phyloP scores from a whole-genome alignment of 768 basidiomycete species.

The Boletus pseudo-olivaceus region DNA sequence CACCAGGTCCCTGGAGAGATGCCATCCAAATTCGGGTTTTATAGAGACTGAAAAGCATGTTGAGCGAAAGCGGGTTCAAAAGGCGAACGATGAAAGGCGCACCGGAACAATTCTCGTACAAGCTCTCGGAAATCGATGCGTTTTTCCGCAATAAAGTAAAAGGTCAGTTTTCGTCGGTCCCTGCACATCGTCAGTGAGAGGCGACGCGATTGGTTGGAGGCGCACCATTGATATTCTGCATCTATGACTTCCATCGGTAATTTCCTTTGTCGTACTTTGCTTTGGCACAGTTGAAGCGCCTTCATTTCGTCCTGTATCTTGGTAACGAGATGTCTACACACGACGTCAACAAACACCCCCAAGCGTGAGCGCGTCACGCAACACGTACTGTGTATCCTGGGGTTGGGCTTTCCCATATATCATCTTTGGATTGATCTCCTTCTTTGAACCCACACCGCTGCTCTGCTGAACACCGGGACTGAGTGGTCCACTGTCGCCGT shows the following conservation, averaged over 20 bases:
- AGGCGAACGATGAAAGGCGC: background rate
- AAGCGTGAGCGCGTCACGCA: background rate
- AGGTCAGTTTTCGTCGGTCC: slow-evolving; percentile 97
- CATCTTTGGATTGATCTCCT: slow-evolving; percentile 96
- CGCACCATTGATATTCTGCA: slow-evolving; percentile 97
- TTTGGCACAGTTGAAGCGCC: slow-evolving; percentile 87
- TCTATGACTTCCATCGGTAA: slow-evolving; percentile 98
- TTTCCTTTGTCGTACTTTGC: slow-evolving; percentile 89
- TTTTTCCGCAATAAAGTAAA: slow-evolving; percentile 96
- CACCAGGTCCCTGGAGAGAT: slow-evolving; percentile 56
- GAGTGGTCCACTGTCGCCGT: slow-evolving; percentile 41
- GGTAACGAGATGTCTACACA: slow-evolving; percentile 59
- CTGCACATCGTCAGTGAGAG: slow-evolving; percentile 36
- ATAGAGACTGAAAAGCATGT: slow-evolving; percentile 55
- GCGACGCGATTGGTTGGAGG: slow-evolving; percentile 2
- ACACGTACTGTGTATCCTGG: slow-evolving; percentile 73
- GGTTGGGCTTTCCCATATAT: slow-evolving; percentile 85
- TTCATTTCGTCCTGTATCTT: slow-evolving; percentile 92
- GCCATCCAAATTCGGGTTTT: slow-evolving; percentile 98
- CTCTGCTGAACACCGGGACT: slow-evolving; percentile 45
- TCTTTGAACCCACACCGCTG: slow-evolving; percentile 47
- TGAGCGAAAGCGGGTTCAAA: slow-evolving; percentile 5
- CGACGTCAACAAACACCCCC: slow-evolving; percentile 3
- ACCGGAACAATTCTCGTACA: slow-evolving; percentile 92
- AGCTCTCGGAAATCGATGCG: slow-evolving; percentile 96